These are phyloP conservation scores for Lindgomyces ingoldianus DNA, from an alignment of 495 filamentous ascomycete genomes.

Conservation along the genomic window DNA sequence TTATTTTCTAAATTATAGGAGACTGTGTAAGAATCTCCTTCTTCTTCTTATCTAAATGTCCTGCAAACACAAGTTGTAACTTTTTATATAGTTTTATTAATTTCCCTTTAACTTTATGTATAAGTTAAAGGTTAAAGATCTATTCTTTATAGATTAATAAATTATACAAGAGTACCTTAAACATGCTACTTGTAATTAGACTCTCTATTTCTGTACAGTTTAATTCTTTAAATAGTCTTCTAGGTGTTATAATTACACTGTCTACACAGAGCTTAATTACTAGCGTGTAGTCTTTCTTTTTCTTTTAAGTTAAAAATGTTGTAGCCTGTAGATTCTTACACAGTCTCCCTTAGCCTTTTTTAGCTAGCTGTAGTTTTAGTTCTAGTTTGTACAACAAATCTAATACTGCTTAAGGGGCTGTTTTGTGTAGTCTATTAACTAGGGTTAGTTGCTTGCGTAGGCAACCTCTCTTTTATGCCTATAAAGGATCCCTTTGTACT, in stretches of 20 bases:
- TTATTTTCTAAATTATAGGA: constrained; percentile 1
- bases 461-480: too few species aligned
- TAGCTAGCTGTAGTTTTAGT: not conserved
- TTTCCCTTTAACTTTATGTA: constrained; percentile 8
- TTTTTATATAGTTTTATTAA: not conserved
- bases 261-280: too few species aligned
- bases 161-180: not conserved
- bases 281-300: too few species aligned
- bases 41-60: constrained; percentile 4
- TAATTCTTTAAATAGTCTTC: too few species aligned
- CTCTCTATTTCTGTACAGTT: too few species aligned
- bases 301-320: too few species aligned
- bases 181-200: not conserved
- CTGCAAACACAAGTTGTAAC: not conserved
- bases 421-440: too few species aligned
- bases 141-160: not conserved
- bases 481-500: too few species aligned
- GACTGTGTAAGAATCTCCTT: not conserved
- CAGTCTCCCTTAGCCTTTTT: not conserved
- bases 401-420: too few species aligned
- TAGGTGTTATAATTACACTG: too few species aligned
- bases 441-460: too few species aligned
- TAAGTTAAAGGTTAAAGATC: constrained; percentile 5
- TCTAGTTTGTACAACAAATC: too few species aligned
- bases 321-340: not conserved